Percentiles rank a stretch among this genome's conserved stretches.
Evolutionary conservation across 2,329 filamentous ascomycete species (phyloP).

Genomic region (Fusarium acutatum): DNA sequence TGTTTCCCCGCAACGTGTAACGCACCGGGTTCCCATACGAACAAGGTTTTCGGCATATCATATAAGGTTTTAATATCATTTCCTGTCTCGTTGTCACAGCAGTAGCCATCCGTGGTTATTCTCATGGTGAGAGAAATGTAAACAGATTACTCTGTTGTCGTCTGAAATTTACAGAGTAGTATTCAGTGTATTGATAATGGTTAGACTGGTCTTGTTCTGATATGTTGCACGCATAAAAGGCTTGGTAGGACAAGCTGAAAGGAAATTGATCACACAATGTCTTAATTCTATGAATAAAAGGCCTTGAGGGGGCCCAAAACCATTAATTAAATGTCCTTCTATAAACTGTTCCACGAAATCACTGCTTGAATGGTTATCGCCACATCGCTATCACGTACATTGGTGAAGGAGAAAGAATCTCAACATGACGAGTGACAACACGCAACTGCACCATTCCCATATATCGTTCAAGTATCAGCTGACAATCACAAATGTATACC

Average conservation of each 20-base stretch:
- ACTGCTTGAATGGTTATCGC: rapidly evolving
- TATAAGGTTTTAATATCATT: neutral
- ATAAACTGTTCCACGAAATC: rapidly evolving
- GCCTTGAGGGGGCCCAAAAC: no score
- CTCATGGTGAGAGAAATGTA: rapidly evolving
- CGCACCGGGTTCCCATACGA: rapidly evolving
- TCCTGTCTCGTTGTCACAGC: neutral
- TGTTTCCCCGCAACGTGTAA: neutral
- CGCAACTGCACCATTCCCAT: rapidly evolving
- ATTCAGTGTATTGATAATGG: rapidly evolving
- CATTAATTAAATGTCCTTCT: neutral
- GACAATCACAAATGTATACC: rapidly evolving
- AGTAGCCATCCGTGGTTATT: rapidly evolving
- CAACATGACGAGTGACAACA: rapidly evolving
- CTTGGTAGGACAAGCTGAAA: rapidly evolving
- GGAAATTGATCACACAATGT: neutral
- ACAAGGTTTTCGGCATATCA: neutral
- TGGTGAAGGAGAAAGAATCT: no score
- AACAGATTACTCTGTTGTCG: no score
- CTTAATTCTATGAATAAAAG: rapidly evolving
- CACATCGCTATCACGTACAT: rapidly evolving
- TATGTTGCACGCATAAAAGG: neutral
- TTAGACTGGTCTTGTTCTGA: rapidly evolving
- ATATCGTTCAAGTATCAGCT: no score
- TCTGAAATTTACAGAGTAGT: rapidly evolving